Percentiles rank a stretch among this genome's conserved stretches.
phyloP scores from a whole-genome alignment of 176 grass and related monocot species.

The Ensete glaucum region DNA sequence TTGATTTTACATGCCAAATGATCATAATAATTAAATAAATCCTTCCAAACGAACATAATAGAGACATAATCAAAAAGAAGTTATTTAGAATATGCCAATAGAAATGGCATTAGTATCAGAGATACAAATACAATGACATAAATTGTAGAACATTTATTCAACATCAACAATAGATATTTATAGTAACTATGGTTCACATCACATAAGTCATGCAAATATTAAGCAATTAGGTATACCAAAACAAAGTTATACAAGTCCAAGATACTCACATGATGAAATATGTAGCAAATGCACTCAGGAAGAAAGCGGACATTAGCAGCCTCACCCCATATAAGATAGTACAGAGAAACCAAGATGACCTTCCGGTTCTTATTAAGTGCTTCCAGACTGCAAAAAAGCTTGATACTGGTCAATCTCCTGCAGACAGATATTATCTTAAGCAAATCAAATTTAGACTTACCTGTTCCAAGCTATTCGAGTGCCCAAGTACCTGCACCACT shows the following conservation, averaged over 20 bases:
- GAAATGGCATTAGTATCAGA: background rate
- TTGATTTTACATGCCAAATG: background rate
- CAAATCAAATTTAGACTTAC: slow-evolving; percentile 23
- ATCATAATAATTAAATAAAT: background rate
- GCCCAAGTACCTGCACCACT: slow-evolving; percentile 78
- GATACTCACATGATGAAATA: slow-evolving; percentile 91
- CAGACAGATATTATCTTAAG: slow-evolving; percentile 10
- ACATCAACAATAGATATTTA: no score
- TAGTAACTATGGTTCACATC: no score
- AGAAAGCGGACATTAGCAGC: slow-evolving; percentile 91
- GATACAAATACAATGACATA: background rate
- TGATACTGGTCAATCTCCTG: slow-evolving; percentile 10
- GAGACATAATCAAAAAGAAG: background rate
- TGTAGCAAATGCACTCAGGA: slow-evolving; percentile 93
- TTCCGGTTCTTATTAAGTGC: slow-evolving; percentile 81
- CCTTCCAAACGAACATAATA: background rate
- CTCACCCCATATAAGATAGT: slow-evolving; percentile 96
- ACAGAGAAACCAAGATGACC: slow-evolving; percentile 71
- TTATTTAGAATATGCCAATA: background rate
- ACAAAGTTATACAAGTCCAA: background rate
- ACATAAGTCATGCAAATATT: no score
- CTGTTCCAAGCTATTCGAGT: slow-evolving; percentile 86
- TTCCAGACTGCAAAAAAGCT: slow-evolving; percentile 39
- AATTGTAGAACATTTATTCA: no score
- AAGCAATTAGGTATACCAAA: background rate